Evolutionary conservation across 495 filamentous ascomycete genomes (phyloP), one percentile per base, ranked within the genome.

Genomic region (Aspergillus diversus): DNA sequence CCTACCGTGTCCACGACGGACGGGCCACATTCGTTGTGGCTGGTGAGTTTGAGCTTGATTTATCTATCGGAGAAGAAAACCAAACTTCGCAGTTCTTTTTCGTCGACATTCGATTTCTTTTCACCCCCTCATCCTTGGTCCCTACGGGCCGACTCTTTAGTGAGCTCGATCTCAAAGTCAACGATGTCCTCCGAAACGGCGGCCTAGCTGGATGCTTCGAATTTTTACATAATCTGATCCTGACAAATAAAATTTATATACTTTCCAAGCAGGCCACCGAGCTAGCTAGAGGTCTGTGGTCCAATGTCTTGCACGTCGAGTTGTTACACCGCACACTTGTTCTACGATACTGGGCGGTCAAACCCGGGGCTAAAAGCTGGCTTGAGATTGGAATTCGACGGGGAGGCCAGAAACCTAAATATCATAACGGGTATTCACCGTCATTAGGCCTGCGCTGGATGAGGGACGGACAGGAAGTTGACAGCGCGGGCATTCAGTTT

Each of bases 31-130:
- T 98, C 72, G 83, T 78, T 34, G 89, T 97, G 6, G 77, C 84
- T 32, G 85, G 84, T 49, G 95, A 97, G 69, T 99, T 97, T 70
- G 96, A 99, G 71, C 84, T 97, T 27, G 95, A 98, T 68, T 84
- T 98, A 60, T 90, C 90, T 0, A 88, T 97, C 60, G 90, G 88
- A 1, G 87, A 92, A 64, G 93, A 97, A 69, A 87, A 93, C 55
- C 85, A 86, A 13, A 76, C 83, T 33, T 89, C 87, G 8, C 94
- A 93, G 70, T 92, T 96, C 70, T 97, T 87, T 75, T 97, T 97
- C 69, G 89, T 98, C 63, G 93, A 97, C 69, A 89, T 97, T 63
- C 86, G 93, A 55, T 92, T 96, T 64, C 75, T 88, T 32, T 99
- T 96, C 73, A 80, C 77, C 15, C 95, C 95, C 7, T 83, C 85